phyloP scores from a whole-genome alignment of 1,139 yeast genomes.

The Zygosaccharomyces sapae region DNA sequence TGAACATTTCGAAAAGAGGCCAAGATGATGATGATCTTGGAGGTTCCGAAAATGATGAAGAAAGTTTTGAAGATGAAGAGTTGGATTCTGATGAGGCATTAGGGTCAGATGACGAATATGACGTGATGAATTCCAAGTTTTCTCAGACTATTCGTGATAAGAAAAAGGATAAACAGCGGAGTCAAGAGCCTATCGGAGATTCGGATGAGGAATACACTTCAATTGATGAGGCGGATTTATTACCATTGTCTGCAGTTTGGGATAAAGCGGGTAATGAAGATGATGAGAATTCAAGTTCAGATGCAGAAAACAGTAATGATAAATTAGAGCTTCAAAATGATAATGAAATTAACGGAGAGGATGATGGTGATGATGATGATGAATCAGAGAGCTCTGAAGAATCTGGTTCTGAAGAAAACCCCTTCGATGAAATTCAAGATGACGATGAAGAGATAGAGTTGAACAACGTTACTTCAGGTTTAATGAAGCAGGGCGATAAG shows the following conservation, averaged over 20 bases:
- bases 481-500: constrained; percentile 36
- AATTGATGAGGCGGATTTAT: constrained; percentile 68
- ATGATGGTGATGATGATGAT: constrained; percentile 30
- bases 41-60: constrained; percentile 35
- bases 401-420: constrained; percentile 34
- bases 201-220: constrained; percentile 47
- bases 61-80: constrained; percentile 61
- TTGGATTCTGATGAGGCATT: constrained; percentile 73
- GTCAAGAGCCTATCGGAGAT: constrained; percentile 32
- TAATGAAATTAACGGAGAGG: constrained; percentile 19
- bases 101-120: constrained; percentile 72
- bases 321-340: constrained; percentile 19
- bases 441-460: constrained; percentile 41
- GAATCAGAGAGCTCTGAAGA: constrained; percentile 26
- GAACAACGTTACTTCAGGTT: constrained; percentile 34
- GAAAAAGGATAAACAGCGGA: constrained; percentile 35
- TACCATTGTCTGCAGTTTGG: constrained; percentile 83
- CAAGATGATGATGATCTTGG: constrained; percentile 20
- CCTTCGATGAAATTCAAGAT: constrained; percentile 35
- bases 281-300: constrained; percentile 41
- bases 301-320: constrained; percentile 28
- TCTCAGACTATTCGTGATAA: constrained; percentile 65
- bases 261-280: constrained; percentile 43
- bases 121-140: constrained; percentile 60
- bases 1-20: constrained; percentile 35